Conservation (phyloP, 768 basidiomycete genomes). For the Lentinula sp. region DNA sequence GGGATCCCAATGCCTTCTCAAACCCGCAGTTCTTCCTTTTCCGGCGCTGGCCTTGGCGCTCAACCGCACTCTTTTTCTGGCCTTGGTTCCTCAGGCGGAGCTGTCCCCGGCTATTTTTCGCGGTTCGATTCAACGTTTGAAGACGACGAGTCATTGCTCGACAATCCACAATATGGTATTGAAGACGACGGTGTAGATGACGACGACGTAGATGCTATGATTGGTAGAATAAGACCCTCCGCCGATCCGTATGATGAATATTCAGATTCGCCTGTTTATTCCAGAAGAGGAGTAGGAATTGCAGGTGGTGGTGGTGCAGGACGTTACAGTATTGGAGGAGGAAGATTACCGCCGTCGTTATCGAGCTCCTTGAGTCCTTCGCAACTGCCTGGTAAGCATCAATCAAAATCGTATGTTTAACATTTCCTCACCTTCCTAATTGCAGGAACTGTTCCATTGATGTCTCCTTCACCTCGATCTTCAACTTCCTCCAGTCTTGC, state of each 20-base stretch:
- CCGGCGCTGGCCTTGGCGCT: slow-evolving; percentile 39
- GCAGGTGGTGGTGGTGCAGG: background rate
- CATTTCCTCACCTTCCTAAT: background rate
- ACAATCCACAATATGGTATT: background rate
- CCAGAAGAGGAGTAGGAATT: background rate
- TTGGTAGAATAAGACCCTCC: slow-evolving; percentile 1
- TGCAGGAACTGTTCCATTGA: background rate
- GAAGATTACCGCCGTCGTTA: slow-evolving; percentile 10
- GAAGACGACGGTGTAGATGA: background rate
- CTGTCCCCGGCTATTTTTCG: slow-evolving; percentile 34
- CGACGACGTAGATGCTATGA: slow-evolving; percentile 1
- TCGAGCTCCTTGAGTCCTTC: slow-evolving; percentile 11
- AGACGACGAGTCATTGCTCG: slow-evolving; percentile 67
- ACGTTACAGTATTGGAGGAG: background rate
- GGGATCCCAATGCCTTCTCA: slow-evolving; percentile 49
- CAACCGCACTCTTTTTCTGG: background rate
- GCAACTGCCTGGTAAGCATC: background rate
- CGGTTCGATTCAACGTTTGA: slow-evolving; percentile 73
- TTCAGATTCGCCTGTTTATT: slow-evolving; percentile 2
- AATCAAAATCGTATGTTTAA: background rate
- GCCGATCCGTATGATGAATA: slow-evolving; percentile 3
- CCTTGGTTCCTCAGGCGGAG: background rate
- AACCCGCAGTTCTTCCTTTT: slow-evolving; percentile 66
- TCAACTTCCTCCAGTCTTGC: background rate
- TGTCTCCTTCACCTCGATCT: slow-evolving; percentile 10